These are phyloP conservation scores for Apophysomyces elegans DNA, from an alignment of 371 early-diverging fungal genomes.

Conservation along the genomic window DNA sequence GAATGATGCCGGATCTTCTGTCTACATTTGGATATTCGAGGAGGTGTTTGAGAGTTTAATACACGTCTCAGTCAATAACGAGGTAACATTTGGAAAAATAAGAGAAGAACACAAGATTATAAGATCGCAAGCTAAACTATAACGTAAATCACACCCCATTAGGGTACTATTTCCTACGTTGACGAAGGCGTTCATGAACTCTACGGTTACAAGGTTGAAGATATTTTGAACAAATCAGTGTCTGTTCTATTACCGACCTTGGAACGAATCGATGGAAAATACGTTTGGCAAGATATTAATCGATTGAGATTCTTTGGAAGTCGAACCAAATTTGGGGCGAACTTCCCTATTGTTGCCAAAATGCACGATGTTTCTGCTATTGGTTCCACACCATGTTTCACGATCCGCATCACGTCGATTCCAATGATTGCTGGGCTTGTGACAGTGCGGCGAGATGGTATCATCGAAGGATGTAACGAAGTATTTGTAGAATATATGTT, in stretches of 20 bases:
- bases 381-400: constrained; percentile 22
- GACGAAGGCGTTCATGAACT: constrained; percentile 58
- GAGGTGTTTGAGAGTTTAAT: constrained; percentile 65
- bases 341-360: constrained; percentile 65
- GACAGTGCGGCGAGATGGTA: constrained; percentile 56
- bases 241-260: constrained; percentile 49
- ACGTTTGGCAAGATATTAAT: constrained; percentile 39
- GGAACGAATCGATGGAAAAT: constrained; percentile 15
- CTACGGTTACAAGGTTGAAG: constrained; percentile 57
- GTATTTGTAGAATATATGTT: constrained; percentile 72
- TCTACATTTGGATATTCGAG: constrained; percentile 77
- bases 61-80: constrained; percentile 30
- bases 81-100: constrained; percentile 24
- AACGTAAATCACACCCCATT: background rate
- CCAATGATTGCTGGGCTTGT: constrained; percentile 74
- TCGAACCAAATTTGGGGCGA: constrained; percentile 56
- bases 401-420: constrained; percentile 64
- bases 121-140: background rate
- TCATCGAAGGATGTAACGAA: constrained; percentile 66
- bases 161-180: constrained; percentile 59
- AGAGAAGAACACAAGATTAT: constrained; percentile 1
- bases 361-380: constrained; percentile 36
- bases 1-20: constrained; percentile 52
- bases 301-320: constrained; percentile 65
- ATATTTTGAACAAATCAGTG: constrained; percentile 49